These are phyloP conservation scores for Arthrocladium fulminans DNA, from an alignment of 2,329 filamentous ascomycete species.

Conservation along the genomic window DNA sequence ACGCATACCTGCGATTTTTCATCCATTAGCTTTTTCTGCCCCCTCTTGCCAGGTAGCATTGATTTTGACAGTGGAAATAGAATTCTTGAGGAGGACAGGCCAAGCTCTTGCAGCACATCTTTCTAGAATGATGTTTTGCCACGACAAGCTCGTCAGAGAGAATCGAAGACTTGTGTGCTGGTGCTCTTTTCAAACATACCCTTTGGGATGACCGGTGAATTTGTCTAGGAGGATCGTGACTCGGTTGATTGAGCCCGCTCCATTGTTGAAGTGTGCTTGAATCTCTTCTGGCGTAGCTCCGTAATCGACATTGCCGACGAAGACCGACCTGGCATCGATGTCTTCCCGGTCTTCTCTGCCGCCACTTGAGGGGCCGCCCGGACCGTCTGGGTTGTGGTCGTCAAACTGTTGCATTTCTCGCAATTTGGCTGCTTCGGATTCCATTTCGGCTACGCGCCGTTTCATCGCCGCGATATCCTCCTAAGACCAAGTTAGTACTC, in stretches of 20 bases:
- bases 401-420: conserved; percentile 84
- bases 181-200: conserved; percentile 50
- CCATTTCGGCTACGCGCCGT: conserved; percentile 77
- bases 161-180: conserved; percentile 21
- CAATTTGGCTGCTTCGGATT: conserved; percentile 77
- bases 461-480: conserved; percentile 86
- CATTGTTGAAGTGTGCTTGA: conserved; percentile 91
- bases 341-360: conserved; percentile 84
- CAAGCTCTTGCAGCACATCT: conserved; percentile 23
- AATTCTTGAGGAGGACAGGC: conserved; percentile 20
- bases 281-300: conserved; percentile 95
- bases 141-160: conserved; percentile 6
- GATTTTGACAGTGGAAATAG: conserved; percentile 20
- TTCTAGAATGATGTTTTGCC: conserved; percentile 9
- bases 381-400: conserved; percentile 67
- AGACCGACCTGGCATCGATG: conserved; percentile 88
- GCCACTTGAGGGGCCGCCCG: neutral
- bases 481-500: conserved; percentile 26
- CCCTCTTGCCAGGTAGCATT: conserved; percentile 54
- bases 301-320: conserved; percentile 98
- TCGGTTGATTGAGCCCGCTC: conserved; percentile 87
- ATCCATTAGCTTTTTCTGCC: conserved; percentile 26
- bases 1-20: conserved; percentile 66
- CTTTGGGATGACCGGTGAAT: conserved; percentile 98
- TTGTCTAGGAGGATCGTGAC: conserved; percentile 97